Evolutionary conservation across 208 protist genomes (phyloP).

Genomic region (Vickermania ingenoplastis): DNA sequence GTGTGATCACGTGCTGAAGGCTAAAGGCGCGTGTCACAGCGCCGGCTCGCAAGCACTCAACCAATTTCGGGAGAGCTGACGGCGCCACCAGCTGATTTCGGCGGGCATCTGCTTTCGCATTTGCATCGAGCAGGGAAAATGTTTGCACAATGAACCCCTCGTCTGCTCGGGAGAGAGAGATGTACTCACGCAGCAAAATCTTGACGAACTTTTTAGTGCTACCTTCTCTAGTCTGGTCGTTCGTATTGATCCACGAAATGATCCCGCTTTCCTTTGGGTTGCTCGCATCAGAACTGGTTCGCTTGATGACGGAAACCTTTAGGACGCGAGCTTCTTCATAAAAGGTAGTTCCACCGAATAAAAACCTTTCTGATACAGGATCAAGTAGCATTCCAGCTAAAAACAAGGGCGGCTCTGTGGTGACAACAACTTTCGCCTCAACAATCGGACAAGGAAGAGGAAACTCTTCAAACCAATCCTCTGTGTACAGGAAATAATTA

Average conservation of each 20-base stretch:
- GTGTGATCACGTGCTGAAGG: constrained; percentile 10
- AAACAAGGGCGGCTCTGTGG: constrained; percentile 49
- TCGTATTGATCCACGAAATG: background rate
- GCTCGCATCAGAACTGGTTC: background rate
- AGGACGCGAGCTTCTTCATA: constrained; percentile 62
- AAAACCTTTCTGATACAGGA: constrained; percentile 26
- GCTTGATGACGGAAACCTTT: constrained; percentile 5
- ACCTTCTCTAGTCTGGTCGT: background rate
- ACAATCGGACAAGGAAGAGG: background rate
- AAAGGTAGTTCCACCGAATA: constrained; percentile 59
- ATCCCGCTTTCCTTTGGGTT: background rate
- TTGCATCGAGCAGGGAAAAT: constrained; percentile 42
- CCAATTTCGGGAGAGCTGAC: constrained; percentile 13
- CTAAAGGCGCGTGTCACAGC: constrained; percentile 38
- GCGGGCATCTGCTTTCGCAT: constrained; percentile 18
- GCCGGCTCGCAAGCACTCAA: constrained; percentile 17
- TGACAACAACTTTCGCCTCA: constrained; percentile 19
- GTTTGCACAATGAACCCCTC: constrained; percentile 51
- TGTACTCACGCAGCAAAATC: constrained; percentile 63
- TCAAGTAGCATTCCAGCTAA: constrained; percentile 56
- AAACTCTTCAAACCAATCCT: constrained; percentile 7
- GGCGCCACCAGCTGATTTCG: constrained; percentile 30
- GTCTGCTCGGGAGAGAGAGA: constrained; percentile 24
- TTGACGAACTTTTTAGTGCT: background rate
- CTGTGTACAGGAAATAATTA: constrained; percentile 9